phyloP scores from a whole-genome alignment of 192 early-diverging fungal species.

The Ambispora gerdemannii region DNA sequence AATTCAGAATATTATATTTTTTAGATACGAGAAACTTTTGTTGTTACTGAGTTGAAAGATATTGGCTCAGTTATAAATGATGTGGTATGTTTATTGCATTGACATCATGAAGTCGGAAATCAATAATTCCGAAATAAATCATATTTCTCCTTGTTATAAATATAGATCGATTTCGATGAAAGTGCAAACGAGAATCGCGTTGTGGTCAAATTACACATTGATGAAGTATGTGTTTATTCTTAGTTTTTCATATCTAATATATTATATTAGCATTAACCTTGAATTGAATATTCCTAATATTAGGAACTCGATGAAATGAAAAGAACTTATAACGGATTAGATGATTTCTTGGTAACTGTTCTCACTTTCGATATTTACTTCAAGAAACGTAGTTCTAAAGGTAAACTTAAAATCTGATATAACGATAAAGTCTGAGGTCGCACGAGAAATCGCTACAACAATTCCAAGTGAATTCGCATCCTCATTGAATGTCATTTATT shows the following conservation, averaged over 20 bases:
- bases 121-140: no score
- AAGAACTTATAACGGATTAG: slow-evolving; percentile 60
- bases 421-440: slow-evolving; percentile 45
- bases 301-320: slow-evolving; percentile 68
- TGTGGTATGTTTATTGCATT: slow-evolving; percentile 38
- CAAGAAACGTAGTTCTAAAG: neutral
- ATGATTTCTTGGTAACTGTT: slow-evolving; percentile 57
- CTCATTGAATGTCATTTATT: slow-evolving; percentile 70
- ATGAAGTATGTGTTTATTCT: slow-evolving; percentile 32
- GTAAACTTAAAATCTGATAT: neutral
- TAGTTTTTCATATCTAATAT: neutral
- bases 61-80: slow-evolving; percentile 58
- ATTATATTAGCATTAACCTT: slow-evolving; percentile 9
- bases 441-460: slow-evolving; percentile 51
- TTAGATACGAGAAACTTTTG: slow-evolving; percentile 36
- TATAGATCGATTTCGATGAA: slow-evolving; percentile 72
- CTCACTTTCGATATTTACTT: neutral
- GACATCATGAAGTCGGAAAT: neutral
- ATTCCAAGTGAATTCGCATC: slow-evolving; percentile 54
- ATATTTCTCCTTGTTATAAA: neutral
- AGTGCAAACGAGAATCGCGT: slow-evolving; percentile 55
- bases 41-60: slow-evolving; percentile 40
- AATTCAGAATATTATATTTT: neutral
- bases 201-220: slow-evolving; percentile 55
- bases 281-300: slow-evolving; percentile 23